A percentile compares a stretch with the other conserved stretches of the same genome.
These are phyloP conservation scores for Trichoderma sp. DNA, from an alignment of 2,329 filamentous ascomycete species.

Conservation along the genomic window DNA sequence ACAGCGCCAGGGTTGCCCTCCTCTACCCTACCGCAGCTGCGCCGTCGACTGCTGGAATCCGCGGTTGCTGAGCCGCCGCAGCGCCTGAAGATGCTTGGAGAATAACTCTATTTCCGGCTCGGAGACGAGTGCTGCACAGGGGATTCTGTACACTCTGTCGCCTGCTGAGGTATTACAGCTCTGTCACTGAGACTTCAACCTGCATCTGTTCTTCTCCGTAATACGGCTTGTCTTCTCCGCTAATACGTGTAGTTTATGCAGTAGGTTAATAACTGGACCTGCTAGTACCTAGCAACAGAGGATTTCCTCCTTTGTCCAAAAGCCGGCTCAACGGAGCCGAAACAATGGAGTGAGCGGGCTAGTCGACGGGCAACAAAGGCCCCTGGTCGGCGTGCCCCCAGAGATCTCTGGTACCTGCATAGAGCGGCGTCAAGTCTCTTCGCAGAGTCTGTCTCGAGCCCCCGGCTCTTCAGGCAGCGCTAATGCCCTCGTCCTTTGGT, in stretches of 20 bases:
- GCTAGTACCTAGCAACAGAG: not conserved
- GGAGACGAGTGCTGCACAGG: not conserved
- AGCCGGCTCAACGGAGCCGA: slow-evolving; percentile 1
- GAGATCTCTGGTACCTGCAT: slow-evolving; percentile 24
- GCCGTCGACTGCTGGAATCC: not conserved
- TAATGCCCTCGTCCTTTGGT: slow-evolving; percentile 16
- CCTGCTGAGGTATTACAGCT: not conserved
- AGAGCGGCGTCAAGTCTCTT: slow-evolving; percentile 8
- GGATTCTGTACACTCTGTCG: too few relatives aligned
- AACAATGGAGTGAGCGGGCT: slow-evolving; percentile 13
- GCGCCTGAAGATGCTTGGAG: slow-evolving; percentile 12
- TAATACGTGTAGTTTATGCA: not conserved
- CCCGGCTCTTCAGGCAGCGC: slow-evolving; percentile 20
- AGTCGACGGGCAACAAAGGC: not conserved
- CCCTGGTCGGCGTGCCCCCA: slow-evolving; percentile 9
- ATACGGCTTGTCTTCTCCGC: not conserved
- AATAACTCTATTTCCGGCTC: slow-evolving; percentile 13
- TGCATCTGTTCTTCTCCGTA: not conserved
- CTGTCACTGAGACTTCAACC: not conserved
- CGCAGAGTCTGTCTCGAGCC: slow-evolving; percentile 22
- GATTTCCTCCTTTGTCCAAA: too few relatives aligned
- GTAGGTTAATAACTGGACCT: not conserved
- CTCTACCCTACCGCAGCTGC: not conserved
- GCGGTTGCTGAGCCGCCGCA: not conserved
- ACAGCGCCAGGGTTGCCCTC: slow-evolving; percentile 8